Evolutionary conservation across 805 yeast species (phyloP).

Genomic region (Barnettozyma botsteinii): DNA sequence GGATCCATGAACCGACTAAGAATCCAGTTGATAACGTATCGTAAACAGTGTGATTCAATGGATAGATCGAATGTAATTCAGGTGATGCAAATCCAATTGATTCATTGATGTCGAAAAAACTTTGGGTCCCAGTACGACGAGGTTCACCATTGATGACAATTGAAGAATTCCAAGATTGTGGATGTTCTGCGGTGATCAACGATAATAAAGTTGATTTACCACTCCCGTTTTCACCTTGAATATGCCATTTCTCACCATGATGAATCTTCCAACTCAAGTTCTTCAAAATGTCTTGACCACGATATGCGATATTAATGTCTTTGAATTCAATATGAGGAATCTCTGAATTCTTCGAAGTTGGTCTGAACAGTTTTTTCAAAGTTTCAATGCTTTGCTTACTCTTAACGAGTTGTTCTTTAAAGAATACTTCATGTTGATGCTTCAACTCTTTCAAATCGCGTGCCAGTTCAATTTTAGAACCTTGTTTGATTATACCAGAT

Average conservation of each 20-base stretch:
- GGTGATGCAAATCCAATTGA: constrained; percentile 87
- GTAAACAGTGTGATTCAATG: constrained; percentile 44
- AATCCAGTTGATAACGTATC: constrained; percentile 70
- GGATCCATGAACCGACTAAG: constrained; percentile 57
- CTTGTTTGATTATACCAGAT: constrained; percentile 47
- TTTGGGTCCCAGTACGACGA: constrained; percentile 67
- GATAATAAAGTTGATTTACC: constrained; percentile 90
- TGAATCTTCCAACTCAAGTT: constrained; percentile 61
- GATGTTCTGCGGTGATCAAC: constrained; percentile 88
- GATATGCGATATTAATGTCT: constrained; percentile 60
- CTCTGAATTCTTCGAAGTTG: constrained; percentile 10
- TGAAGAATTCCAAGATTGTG: constrained; percentile 85
- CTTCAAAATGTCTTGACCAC: constrained; percentile 52
- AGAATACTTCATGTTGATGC: constrained; percentile 15
- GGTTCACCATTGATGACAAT: constrained; percentile 59
- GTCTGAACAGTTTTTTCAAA: constrained; percentile 15
- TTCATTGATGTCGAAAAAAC: constrained; percentile 73
- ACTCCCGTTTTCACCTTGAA: constrained; percentile 84
- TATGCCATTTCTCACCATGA: constrained; percentile 80
- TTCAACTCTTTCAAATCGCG: constrained; percentile 21
- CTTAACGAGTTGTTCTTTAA: constrained; percentile 9
- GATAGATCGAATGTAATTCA: constrained; percentile 85
- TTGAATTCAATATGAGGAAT: constrained; percentile 44
- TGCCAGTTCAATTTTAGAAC: constrained; percentile 31
- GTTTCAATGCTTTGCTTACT: constrained; percentile 15